Evolutionary conservation across 495 filamentous ascomycete species (phyloP).

Genomic region (Aspergillus conjunctus): DNA sequence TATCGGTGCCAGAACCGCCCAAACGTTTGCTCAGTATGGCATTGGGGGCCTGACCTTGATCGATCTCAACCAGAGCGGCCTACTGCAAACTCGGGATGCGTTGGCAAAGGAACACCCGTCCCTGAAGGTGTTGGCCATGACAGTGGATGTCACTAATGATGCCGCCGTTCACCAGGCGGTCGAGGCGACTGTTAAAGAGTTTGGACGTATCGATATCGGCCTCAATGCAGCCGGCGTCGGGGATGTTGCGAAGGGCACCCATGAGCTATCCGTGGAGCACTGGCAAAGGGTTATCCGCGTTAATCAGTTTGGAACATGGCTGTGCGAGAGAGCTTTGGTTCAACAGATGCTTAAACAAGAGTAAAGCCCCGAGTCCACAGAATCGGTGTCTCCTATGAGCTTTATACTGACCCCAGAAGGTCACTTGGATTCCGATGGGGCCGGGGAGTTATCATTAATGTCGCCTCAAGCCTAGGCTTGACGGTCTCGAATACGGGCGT

Average conservation of each 20-base stretch:
- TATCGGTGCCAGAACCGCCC: background rate
- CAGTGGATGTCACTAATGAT: background rate
- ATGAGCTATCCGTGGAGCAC: background rate
- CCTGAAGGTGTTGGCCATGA: background rate
- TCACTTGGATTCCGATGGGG: background rate
- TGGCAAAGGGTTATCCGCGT: background rate
- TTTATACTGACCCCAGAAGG: background rate
- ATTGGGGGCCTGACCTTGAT: background rate
- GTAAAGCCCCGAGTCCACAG: too few species aligned
- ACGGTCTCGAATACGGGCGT: background rate
- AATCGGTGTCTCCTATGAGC: background rate
- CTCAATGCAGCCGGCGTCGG: background rate
- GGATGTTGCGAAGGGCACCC: background rate
- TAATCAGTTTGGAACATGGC: background rate
- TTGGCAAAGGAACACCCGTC: background rate
- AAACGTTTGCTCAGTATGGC: background rate
- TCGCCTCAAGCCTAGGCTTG: background rate
- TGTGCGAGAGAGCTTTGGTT: background rate
- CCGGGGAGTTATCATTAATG: conserved; percentile 8
- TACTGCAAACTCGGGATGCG: background rate
- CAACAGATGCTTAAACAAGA: background rate
- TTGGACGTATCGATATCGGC: background rate
- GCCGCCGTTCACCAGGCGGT: background rate
- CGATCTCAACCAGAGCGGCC: background rate
- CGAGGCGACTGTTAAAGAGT: background rate